Evolutionary conservation across 2,329 filamentous ascomycete genomes (phyloP), one percentile per base, ranked within the genome.

Genomic region (Neoscytalidium dimidiatum): DNA sequence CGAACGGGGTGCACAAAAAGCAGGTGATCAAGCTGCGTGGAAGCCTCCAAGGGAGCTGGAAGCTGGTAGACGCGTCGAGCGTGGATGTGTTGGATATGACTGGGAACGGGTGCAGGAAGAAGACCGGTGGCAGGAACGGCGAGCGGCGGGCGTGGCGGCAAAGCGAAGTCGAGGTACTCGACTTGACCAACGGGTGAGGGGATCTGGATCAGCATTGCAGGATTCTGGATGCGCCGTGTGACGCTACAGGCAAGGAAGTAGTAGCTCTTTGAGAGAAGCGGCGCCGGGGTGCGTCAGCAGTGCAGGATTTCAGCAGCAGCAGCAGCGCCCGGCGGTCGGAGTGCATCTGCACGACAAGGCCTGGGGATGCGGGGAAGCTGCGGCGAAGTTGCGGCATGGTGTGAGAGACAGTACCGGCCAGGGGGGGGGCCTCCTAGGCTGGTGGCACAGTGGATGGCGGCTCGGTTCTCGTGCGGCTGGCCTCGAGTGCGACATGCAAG

Each of bases 91-190:
- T 57, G 31, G 52, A 38, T 31, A 69, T 82, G 64, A 58, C 72
- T 67, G 51, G 72, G 67, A 23, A 76, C 52, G 28, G 76, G 78
- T 17, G 79, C 74, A 31, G 81, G 1, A 41, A 44, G 8, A 33
- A 9, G 29, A 9, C 11, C 9, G 19, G 38, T 31, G 53, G 62
- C 53, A 43, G 43, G 28, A n/a, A 33, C n/a, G 14, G 38, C 13
- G 73, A 71, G 62, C 72, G 70, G 17, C 74, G 69, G 44, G 70
- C 67, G 60, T 78, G 75, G 75, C 67, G 75, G 43, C 74, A 75
- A 63, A 78, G 76, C 29, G 72, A 74, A 49, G 70, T 78, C 43
- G 74, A 76, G 62, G 65, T 75, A 46, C 63, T 78, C 62, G 75
- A 78, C 69, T 56, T 78, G 62, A 74, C 63, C 5, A 57, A 5